Conservation (phyloP, 805 yeast species). For the Yamadazyma kitorensis region DNA sequence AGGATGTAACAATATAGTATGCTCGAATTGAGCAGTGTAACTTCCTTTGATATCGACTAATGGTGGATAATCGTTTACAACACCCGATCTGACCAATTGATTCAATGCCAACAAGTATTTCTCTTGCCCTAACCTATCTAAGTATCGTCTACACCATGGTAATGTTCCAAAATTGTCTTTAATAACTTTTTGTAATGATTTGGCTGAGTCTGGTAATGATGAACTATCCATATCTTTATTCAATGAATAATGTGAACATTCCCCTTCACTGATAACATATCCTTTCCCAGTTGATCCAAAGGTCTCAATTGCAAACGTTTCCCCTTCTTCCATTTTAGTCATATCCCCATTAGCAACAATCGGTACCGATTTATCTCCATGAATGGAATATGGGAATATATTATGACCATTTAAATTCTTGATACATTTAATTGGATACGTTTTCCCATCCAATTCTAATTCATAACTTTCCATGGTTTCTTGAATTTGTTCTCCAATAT, state of each 20-base stretch:
- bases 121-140: constrained; percentile 89
- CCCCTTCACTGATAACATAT: constrained; percentile 81
- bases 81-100: constrained; percentile 77
- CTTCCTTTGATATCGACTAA: constrained; percentile 77
- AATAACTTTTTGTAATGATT: constrained; percentile 63
- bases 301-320: constrained; percentile 96
- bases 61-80: constrained; percentile 95
- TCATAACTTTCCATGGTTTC: constrained; percentile 98
- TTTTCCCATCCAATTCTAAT: constrained; percentile 83
- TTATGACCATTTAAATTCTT: constrained; percentile 94
- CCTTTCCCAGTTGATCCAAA: constrained; percentile 97
- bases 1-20: constrained; percentile 87
- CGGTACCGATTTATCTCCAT: constrained; percentile 95
- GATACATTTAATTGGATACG: constrained; percentile 82
- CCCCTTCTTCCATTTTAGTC: constrained; percentile 99
- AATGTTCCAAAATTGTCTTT: constrained; percentile 85
- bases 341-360: constrained; percentile 89
- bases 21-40: constrained; percentile 96
- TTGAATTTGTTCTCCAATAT: constrained; percentile 93
- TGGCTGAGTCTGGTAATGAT: constrained; percentile 67
- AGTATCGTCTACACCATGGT: constrained; percentile 94
- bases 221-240: constrained; percentile 38
- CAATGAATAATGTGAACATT: constrained; percentile 89
- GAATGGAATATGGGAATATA: constrained; percentile 79
- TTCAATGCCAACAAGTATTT: constrained; percentile 86